Evolutionary conservation across 768 basidiomycete genomes (phyloP), one percentile per base, ranked within the genome.

Genomic region (Suillus spraguei): DNA sequence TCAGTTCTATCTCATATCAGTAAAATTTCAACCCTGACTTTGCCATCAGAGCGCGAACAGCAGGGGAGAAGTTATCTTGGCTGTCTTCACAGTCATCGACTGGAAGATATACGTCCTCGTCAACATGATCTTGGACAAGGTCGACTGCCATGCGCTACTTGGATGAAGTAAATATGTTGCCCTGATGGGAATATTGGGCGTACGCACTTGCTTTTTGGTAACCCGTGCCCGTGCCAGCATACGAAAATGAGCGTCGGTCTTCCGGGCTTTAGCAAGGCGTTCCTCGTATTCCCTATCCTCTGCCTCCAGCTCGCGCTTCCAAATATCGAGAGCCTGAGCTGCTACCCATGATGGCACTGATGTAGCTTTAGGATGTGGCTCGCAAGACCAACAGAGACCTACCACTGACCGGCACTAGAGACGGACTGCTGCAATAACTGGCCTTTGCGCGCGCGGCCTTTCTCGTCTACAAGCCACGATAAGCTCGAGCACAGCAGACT

Each of bases 101-200:
- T 0, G 94, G 95, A 14, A 96, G 82, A 72, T 91, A 97, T 16
- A 75, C 69, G 4, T 86, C 84, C n/a, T 94, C 92, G 16, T 87
- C 82, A 14, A 81, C 78, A 6, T 80, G 80, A 16, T 68, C 69
- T 13, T 74, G 71, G 2, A 52, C 53, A 10, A 63, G 60, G 2
- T 44, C 42, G 3, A 53, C 59, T 38, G 64, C n/a, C 33, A 67
- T 53, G n/a, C 76, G 76, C 76, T 77, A 62, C 60, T 35, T 11
- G 28, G 24, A 28, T 28, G 33, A 5, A 20, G 42, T 33, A 53
- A 52, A 5, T n/a, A 20, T 59, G 69, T 63, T 50, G 46, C 39
- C 47, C 17, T 35, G 59, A 50, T 13, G 11, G 13, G 32, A 58
- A 38, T n/a, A 7, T 55, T 33, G 50, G 59, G 42, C 7, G 6